These are phyloP conservation scores for Porcisia deanei DNA, from an alignment of 208 protist species.

Conservation along the genomic window DNA sequence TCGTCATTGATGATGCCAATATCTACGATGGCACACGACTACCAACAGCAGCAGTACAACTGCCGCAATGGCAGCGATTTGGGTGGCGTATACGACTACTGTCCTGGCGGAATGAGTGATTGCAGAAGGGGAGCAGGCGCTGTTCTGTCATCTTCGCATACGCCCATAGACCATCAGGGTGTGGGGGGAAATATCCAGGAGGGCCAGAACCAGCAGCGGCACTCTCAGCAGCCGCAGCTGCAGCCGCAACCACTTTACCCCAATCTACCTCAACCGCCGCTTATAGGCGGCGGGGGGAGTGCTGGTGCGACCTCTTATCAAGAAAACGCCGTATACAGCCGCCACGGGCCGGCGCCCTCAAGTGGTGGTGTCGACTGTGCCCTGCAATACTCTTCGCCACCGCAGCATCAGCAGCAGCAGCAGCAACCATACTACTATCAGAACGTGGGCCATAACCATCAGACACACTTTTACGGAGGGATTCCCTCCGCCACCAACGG, in stretches of 20 bases:
- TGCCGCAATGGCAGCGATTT: not conserved
- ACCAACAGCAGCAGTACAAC: not conserved
- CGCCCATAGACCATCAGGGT: not conserved
- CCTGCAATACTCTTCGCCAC: not conserved
- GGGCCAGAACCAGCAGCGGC: not conserved
- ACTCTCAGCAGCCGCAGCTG: slow-evolving; percentile 12
- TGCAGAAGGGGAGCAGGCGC: not conserved
- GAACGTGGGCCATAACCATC: not conserved
- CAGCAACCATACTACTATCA: not conserved
- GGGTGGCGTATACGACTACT: not conserved
- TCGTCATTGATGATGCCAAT: not conserved
- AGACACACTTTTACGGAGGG: not conserved
- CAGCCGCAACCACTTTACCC: slow-evolving; percentile 3
- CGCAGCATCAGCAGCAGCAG: slow-evolving; percentile 7
- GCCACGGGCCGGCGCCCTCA: not conserved
- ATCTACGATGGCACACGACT: not conserved
- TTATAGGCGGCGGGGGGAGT: not conserved
- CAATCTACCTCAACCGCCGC: not conserved
- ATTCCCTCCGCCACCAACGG: not conserved
- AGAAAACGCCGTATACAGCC: not conserved
- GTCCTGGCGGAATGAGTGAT: not conserved
- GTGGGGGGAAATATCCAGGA: not conserved
- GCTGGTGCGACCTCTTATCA: not conserved
- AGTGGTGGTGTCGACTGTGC: not conserved
- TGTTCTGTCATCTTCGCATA: not conserved